Evolutionary conservation across 192 early-diverging fungal species (phyloP), one percentile per base, ranked within the genome.

Genomic region (Glomus cerebriforme): DNA sequence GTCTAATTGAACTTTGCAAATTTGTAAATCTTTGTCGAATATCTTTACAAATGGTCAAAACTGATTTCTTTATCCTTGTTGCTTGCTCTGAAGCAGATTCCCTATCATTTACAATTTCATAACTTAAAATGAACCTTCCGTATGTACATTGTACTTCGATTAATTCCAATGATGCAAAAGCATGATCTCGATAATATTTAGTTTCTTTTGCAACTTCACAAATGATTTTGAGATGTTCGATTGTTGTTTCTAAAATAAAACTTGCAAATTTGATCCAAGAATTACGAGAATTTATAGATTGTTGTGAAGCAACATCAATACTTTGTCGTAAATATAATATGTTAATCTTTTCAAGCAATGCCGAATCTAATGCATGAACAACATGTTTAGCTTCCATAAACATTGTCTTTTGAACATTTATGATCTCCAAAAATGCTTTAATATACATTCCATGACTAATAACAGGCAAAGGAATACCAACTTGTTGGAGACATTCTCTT

Each of bases 241-340:
- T 29, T 19, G 65, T 67, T n/a, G 27, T 34, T 67, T 67, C 29
- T 34, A 67, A 35, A 67, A 67, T 67, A 32, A 67, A 67, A 31
- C 27, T 34, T 19, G 65, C 22, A 2, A 67, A 67, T 19, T 32
- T 67, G 19, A 67, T 67, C 65, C 65, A 67, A 27, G 29, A 15
- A 29, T 29, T 29, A 34, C 24, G 27, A 31, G 27, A 22, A 54
- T 19, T 54, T 15, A 54, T 54, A 54, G 49, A 54, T 54, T 54
- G 49, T 1, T 22, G 49, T 19, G 49, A 6, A 19, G 49, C 6
- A 22, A 7, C 22, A 2, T 54, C 49, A 54, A 17, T 5, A 54
- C 7, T 19, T 3, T 17, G 7, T 54, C 19, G 49, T 7, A 54
- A 54, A 17, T 54, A 54, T 5, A 54, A 22, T 54, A 22, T 7